Base-by-base conservation (phyloP, 345 rosid species). In the Corchorus capsularis region DNA sequence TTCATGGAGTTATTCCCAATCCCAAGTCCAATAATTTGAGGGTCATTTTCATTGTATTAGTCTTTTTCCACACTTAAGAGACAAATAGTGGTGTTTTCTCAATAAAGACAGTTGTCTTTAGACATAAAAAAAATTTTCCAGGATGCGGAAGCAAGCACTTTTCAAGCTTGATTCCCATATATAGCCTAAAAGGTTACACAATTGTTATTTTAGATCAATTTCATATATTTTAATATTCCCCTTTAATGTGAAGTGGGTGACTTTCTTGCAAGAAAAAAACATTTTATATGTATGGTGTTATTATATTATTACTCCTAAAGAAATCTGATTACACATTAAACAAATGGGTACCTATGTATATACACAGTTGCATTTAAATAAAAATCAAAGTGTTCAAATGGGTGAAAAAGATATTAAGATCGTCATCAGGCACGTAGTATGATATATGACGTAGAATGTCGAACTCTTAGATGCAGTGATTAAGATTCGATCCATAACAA, bases 21-120 rank as follows among this genome's bases (percentile, higher is more conserved):
- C 45, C 45, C 37, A 27, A 72, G 54, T 83, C 17, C 71, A 49
- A 79, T 37, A 65, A 63, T 64, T 63, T 73, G 53, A 35, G n/a
- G 13, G 77, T 80, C 72, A 45, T 60, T 80, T 75, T 78, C 83
- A 11, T 1, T 22, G 20, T 69, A 74, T 62, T 68, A 35, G 46
- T 14, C 60, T 45, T 69, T 76, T 50, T 66, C 78, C 73, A 22
- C 63, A 34, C 72, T 80, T 66, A 8, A 41, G 72, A 72, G 79
- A 72, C 80, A 69, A 63, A 43, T 10, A 50, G 63, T 79, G 73
- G 69, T 79, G 77, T 81, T 81, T 49, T 75, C 73, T 77, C 77
- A 79, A 75, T 60, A 77, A 71, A 73, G 82, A 79, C 82, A 81
- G 85, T 81, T 81, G 86, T 77, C 83, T 81, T 73, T 75, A 43